phyloP scores from a whole-genome alignment of 768 basidiomycete genomes.

The Epithele typhae region DNA sequence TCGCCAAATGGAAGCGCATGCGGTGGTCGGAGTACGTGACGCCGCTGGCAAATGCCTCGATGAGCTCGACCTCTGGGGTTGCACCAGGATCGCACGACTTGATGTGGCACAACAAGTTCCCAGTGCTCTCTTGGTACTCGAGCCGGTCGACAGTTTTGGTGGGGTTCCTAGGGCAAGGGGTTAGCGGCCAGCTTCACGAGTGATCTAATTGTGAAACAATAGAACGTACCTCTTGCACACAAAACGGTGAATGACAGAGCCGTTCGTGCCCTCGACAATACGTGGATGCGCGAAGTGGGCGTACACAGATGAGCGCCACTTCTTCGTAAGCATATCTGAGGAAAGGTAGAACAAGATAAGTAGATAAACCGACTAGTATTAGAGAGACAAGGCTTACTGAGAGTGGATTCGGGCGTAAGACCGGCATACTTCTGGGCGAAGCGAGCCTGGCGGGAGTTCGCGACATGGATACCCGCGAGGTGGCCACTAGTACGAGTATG shows the following conservation, averaged over 20 bases:
- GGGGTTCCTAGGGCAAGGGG: not conserved
- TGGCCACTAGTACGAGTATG: not conserved
- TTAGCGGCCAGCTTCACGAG: too few relatives aligned
- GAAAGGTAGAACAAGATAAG: too few relatives aligned
- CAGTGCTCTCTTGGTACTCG: not conserved
- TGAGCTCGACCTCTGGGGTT: not conserved
- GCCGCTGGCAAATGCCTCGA: not conserved
- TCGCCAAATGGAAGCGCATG: not conserved
- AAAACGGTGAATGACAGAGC: not conserved
- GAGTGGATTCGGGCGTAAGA: not conserved
- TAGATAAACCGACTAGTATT: too few relatives aligned
- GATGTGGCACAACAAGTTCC: not conserved
- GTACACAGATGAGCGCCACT: not conserved
- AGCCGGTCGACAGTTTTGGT: not conserved
- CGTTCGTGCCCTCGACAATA: not conserved
- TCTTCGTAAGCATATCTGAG: too few relatives aligned
- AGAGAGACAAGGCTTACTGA: too few relatives aligned
- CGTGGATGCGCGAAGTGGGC: not conserved
- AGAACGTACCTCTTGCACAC: not conserved
- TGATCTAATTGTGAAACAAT: too few relatives aligned
- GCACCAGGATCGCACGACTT: not conserved
- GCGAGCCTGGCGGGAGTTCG: not conserved
- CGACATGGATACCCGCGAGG: not conserved
- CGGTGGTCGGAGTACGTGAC: not conserved
- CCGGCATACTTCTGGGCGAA: not conserved